A percentile compares a stretch with the other conserved stretches of the same genome.
These are phyloP conservation scores for Actinomortierella ambigua DNA, from an alignment of 371 early-diverging fungal species.

Conservation along the genomic window DNA sequence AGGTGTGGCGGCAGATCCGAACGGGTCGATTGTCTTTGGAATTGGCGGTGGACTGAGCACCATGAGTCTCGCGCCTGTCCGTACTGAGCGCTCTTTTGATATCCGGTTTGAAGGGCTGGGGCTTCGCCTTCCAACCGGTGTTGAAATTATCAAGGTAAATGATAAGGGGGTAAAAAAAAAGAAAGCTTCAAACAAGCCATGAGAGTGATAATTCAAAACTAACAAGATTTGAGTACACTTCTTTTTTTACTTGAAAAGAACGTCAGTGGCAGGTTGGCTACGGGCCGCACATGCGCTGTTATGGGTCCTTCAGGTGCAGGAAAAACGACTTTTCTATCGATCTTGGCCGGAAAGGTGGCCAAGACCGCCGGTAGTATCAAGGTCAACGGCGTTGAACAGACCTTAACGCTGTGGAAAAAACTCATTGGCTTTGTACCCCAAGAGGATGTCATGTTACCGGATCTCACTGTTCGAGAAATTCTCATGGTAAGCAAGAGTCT, in stretches of 20 bases:
- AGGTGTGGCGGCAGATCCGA: too few species aligned
- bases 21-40: too few species aligned
- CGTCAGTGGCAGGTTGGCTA: slow-evolving; percentile 56
- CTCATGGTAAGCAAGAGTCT: slow-evolving; percentile 24
- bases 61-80: slow-evolving; percentile 20
- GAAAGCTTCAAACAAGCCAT: background rate
- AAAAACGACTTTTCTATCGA: slow-evolving; percentile 67
- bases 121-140: slow-evolving; percentile 57
- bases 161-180: background rate
- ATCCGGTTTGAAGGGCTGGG: slow-evolving; percentile 62
- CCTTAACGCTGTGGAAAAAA: slow-evolving; percentile 66
- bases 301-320: slow-evolving; percentile 72
- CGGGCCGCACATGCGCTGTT: slow-evolving; percentile 63
- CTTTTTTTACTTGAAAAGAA: slow-evolving; percentile 20
- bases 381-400: slow-evolving; percentile 66
- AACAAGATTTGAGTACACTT: background rate
- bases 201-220: too few species aligned
- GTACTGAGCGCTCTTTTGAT: slow-evolving; percentile 47
- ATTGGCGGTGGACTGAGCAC: slow-evolving; percentile 9
- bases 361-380: slow-evolving; percentile 63
- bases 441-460: slow-evolving; percentile 70
- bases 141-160: slow-evolving; percentile 54
- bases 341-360: slow-evolving; percentile 64
- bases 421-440: slow-evolving; percentile 71
- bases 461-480: slow-evolving; percentile 65